Percentiles rank a stretch among this genome's conserved stretches.
phyloP scores from a whole-genome alignment of 371 early-diverging fungal species.

The Zancudomyces culisetae region DNA sequence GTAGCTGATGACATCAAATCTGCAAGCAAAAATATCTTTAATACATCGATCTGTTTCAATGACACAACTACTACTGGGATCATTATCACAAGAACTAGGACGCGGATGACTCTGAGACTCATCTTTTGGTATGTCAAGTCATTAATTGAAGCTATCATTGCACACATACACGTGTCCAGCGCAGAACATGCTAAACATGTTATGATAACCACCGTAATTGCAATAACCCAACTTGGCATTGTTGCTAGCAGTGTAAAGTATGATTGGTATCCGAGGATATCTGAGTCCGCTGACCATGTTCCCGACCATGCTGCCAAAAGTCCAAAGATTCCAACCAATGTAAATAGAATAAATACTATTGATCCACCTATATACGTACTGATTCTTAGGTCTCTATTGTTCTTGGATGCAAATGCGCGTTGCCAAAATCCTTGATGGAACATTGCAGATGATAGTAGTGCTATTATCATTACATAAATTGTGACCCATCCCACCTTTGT shows the following conservation, averaged over 20 bases:
- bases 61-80: constrained; percentile 20
- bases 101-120: constrained; percentile 16
- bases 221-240: constrained; percentile 21
- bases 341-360: constrained; percentile 16
- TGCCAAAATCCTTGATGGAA: constrained; percentile 30
- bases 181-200: constrained; percentile 25
- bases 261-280: constrained; percentile 19
- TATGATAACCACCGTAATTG: constrained; percentile 20
- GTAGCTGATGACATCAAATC: constrained; percentile 24
- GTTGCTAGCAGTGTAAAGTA: constrained; percentile 24
- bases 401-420: constrained; percentile 25
- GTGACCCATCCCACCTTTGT: constrained; percentile 28
- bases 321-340: constrained; percentile 24
- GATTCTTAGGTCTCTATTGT: constrained; percentile 19
- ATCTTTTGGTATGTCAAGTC: constrained; percentile 19
- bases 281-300: constrained; percentile 20
- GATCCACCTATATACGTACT: constrained; percentile 20
- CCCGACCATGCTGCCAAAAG: constrained; percentile 26
- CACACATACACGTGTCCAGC: constrained; percentile 23
- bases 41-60: constrained; percentile 16
- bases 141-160: constrained; percentile 23
- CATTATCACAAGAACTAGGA: constrained; percentile 16
- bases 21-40: constrained; percentile 23
- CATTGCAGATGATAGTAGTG: constrained; percentile 24
- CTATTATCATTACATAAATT: constrained; percentile 22